phyloP scores from a whole-genome alignment of 306 rosid species.

The Quercus bicolor region DNA sequence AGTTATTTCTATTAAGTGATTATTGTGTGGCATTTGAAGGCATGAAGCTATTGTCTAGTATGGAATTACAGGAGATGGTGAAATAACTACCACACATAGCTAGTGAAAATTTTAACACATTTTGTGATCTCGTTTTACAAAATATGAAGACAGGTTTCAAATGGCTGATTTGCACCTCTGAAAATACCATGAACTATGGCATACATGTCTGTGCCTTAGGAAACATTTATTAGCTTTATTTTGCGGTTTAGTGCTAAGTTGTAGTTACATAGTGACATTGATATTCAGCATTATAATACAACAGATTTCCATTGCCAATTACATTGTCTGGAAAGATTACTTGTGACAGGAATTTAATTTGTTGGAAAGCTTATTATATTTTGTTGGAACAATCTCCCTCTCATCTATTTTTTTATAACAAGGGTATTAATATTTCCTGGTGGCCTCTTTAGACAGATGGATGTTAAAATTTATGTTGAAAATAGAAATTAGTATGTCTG shows the following conservation, averaged over 20 bases:
- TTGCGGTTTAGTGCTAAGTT: not conserved
- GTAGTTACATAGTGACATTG: not conserved
- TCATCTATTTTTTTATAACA: not conserved
- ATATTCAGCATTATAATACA: not conserved
- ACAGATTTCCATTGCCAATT: not conserved
- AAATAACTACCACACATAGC: not conserved
- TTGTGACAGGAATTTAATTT: not conserved
- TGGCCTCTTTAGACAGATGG: conserved; percentile 1
- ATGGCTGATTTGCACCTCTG: not conserved
- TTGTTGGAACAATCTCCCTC: not conserved
- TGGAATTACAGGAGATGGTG: not conserved
- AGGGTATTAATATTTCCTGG: not conserved
- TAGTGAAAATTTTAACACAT: not conserved
- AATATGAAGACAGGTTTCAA: not conserved
- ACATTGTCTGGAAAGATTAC: not conserved
- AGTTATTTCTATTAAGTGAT: not conserved
- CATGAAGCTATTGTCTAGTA: not conserved
- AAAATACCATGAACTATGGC: not conserved
- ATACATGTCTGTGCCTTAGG: not conserved
- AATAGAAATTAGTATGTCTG: not conserved
- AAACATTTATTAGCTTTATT: not conserved
- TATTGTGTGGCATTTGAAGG: not conserved
- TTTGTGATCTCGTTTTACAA: not conserved
- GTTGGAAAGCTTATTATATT: not conserved
- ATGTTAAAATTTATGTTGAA: conserved; percentile 5